Evolutionary conservation across 2,329 filamentous ascomycete species (phyloP).

Genomic region (Corynespora cassiicola): DNA sequence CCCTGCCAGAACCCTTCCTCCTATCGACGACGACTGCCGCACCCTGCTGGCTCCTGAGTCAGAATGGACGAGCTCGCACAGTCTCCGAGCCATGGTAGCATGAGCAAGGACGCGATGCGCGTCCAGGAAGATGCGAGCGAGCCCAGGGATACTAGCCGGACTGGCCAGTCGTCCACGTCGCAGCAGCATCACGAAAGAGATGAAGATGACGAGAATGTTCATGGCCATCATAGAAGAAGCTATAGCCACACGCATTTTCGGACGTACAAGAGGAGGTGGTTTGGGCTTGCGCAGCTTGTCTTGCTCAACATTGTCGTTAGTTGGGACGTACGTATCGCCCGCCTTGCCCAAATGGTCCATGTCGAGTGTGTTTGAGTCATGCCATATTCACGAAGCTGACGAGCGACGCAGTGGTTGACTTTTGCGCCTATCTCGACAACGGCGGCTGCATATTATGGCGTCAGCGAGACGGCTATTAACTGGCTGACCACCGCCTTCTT

Average conservation of each 20-base stretch:
- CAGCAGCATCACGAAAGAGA: constrained; percentile 7
- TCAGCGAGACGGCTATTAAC: constrained; percentile 80
- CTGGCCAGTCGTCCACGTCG: background rate
- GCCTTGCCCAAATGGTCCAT: background rate
- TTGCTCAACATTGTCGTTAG: constrained; percentile 91
- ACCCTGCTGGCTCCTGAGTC: constrained; percentile 20
- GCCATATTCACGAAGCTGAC: constrained; percentile 10
- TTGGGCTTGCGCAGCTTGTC: constrained; percentile 82
- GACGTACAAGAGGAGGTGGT: constrained; percentile 87
- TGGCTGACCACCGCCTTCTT: constrained; percentile 91
- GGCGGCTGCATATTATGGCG: constrained; percentile 76
- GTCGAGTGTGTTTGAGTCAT: background rate
- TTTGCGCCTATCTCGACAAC: constrained; percentile 83
- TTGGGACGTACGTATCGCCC: constrained; percentile 82
- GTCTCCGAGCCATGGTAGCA: constrained; percentile 16
- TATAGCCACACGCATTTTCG: constrained; percentile 45
- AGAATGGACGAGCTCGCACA: constrained; percentile 26
- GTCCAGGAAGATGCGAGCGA: constrained; percentile 7
- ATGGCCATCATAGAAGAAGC: constrained; percentile 17
- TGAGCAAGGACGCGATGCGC: constrained; percentile 17
- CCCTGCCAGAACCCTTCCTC: too few relatives aligned
- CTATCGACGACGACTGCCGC: too few relatives aligned
- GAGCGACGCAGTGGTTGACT: constrained; percentile 77
- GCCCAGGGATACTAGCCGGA: constrained; percentile 4
- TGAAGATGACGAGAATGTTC: constrained; percentile 2